phyloP scores from a whole-genome alignment of 2,329 filamentous ascomycete species.

The Venturia oleaginea region DNA sequence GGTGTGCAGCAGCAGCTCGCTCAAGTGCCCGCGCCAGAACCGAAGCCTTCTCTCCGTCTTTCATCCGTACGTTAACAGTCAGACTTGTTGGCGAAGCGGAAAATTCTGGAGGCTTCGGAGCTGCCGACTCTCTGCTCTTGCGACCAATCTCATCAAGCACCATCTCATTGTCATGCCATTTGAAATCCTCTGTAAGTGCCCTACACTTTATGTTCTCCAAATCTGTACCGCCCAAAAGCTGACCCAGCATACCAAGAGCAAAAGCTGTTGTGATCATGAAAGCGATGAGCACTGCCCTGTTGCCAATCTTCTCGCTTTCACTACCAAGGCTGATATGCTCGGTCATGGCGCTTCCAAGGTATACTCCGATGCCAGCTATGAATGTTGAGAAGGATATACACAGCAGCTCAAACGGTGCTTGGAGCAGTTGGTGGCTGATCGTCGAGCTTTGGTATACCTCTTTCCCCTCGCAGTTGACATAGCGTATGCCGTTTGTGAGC shows the following conservation, averaged over 20 bases:
- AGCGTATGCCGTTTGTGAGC: slow-evolving; percentile 17
- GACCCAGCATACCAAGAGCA: neutral
- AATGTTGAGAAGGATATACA: slow-evolving; percentile 17
- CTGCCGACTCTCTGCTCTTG: neutral
- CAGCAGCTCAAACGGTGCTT: slow-evolving; percentile 19
- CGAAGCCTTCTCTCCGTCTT: neutral
- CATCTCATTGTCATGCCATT: neutral
- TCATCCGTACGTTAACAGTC: neutral
- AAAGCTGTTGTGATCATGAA: neutral
- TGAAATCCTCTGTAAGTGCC: neutral
- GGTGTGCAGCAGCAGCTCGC: neutral
- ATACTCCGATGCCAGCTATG: slow-evolving; percentile 17
- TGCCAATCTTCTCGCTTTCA: neutral
- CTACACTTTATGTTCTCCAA: neutral
- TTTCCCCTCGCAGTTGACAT: neutral
- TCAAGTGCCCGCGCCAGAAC: neutral
- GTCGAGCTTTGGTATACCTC: slow-evolving; percentile 16
- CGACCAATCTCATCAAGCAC: neutral
- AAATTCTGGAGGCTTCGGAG: neutral
- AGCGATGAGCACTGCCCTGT: neutral
- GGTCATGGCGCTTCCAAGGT: slow-evolving; percentile 15
- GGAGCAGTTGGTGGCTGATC: slow-evolving; percentile 16
- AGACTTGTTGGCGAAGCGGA: neutral
- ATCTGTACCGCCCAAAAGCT: slow-evolving; percentile 1
- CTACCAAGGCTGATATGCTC: neutral